Conservation (phyloP, 805 yeast species). For the Kuraishia borneana region DNA sequence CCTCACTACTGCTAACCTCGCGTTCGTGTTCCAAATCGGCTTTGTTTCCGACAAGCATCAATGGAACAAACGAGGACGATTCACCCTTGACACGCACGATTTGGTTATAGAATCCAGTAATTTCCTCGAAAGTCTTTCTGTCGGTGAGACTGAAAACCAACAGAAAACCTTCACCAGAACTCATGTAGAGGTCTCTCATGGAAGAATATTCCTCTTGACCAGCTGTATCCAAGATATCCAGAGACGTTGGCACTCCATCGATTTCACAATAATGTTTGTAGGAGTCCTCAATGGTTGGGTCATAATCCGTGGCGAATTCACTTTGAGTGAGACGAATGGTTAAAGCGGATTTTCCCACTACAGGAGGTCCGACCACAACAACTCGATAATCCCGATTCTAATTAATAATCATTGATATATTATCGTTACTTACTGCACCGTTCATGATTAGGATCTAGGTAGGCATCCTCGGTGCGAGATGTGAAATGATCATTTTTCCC, state of each 20-base stretch:
- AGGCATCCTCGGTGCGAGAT: too few relatives aligned
- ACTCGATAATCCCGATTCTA: slow-evolving; percentile 42
- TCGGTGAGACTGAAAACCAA: slow-evolving; percentile 85
- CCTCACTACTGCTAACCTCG: slow-evolving; percentile 52
- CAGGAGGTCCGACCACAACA: slow-evolving; percentile 98
- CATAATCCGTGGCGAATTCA: slow-evolving; percentile 95
- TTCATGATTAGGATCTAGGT: too few relatives aligned
- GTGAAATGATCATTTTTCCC: not conserved
- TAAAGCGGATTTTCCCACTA: slow-evolving; percentile 95
- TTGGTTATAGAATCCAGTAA: slow-evolving; percentile 51
- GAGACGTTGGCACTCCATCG: slow-evolving; percentile 63
- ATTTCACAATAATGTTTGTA: slow-evolving; percentile 81
- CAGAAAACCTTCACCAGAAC: slow-evolving; percentile 90
- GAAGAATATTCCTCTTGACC: slow-evolving; percentile 97
- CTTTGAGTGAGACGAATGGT: slow-evolving; percentile 92
- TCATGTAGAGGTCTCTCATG: slow-evolving; percentile 89
- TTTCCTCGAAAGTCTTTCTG: slow-evolving; percentile 74
- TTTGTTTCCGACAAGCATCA: slow-evolving; percentile 69
- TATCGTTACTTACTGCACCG: not conserved
- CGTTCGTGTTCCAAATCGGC: slow-evolving; percentile 58
- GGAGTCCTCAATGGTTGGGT: slow-evolving; percentile 93
- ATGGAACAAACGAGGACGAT: slow-evolving; percentile 53
- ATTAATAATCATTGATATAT: not conserved
- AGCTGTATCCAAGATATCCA: slow-evolving; percentile 93
- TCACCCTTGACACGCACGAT: slow-evolving; percentile 38